These are phyloP conservation scores for Phlebiopsis gigantea DNA, from an alignment of 768 basidiomycete genomes.

Conservation along the genomic window DNA sequence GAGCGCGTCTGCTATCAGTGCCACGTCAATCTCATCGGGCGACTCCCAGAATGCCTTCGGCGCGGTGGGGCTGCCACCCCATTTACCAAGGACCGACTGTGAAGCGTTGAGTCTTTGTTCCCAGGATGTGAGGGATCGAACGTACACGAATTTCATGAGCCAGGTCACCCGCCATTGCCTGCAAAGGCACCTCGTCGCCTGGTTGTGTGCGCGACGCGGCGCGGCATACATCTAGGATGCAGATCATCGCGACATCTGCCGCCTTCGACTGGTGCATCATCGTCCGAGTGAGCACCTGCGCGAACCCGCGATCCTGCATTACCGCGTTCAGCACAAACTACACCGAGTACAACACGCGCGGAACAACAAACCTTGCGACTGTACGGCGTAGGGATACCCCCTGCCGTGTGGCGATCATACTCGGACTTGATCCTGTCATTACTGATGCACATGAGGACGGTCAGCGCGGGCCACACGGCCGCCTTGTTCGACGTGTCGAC, in stretches of 20 bases:
- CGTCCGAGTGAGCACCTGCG: conserved; percentile 58
- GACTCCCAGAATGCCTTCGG: conserved; percentile 62
- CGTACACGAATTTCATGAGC: conserved; percentile 77
- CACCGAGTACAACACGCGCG: neutral
- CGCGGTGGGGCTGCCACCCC: conserved; percentile 20
- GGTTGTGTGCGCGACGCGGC: conserved; percentile 50
- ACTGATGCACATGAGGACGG: conserved; percentile 66
- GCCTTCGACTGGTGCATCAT: conserved; percentile 50
- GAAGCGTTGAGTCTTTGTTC: neutral
- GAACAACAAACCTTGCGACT: conserved; percentile 17
- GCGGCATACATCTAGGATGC: conserved; percentile 73
- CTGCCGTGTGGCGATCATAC: conserved; percentile 34
- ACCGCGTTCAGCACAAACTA: neutral
- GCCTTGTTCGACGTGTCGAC: conserved; percentile 34
- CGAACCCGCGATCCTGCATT: conserved; percentile 46
- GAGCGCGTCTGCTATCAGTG: conserved; percentile 69
- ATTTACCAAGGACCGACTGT: conserved; percentile 27
- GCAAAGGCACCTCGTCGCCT: conserved; percentile 52
- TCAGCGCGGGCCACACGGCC: conserved; percentile 76
- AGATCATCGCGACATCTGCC: conserved; percentile 63
- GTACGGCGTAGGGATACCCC: conserved; percentile 24
- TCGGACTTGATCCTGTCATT: conserved; percentile 67
- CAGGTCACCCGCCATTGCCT: conserved; percentile 62
- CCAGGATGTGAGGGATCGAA: neutral
- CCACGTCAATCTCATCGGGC: conserved; percentile 68